phyloP scores from a whole-genome alignment of 2,329 filamentous ascomycete species.

The Leptosphaerulina australis region DNA sequence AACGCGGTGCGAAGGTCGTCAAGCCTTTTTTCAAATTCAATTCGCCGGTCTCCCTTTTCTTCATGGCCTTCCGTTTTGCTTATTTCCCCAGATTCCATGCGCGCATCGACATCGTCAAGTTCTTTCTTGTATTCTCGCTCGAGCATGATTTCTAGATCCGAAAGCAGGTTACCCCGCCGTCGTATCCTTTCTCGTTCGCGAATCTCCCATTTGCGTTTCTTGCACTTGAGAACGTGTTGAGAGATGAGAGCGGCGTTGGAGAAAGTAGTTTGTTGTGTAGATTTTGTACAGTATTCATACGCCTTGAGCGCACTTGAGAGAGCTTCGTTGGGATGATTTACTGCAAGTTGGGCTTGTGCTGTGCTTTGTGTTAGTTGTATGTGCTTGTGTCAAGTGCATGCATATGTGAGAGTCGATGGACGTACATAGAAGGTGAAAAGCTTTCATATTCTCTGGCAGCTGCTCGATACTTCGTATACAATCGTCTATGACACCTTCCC shows the following conservation, averaged over 20 bases:
- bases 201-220: conserved; percentile 84
- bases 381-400: background rate
- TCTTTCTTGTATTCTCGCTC: conserved; percentile 45
- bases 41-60: conserved; percentile 56
- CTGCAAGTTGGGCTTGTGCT: conserved; percentile 79
- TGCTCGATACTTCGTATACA: conserved; percentile 76
- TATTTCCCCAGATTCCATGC: conserved; percentile 44
- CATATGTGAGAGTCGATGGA: background rate
- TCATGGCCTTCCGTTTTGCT: conserved; percentile 53
- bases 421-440: conserved; percentile 72
- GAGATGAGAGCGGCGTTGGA: conserved; percentile 74
- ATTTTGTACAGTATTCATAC: conserved; percentile 69
- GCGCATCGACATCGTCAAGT: conserved; percentile 49
- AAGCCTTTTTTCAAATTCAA: conserved; percentile 50
- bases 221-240: conserved; percentile 75
- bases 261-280: conserved; percentile 58
- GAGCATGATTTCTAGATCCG: conserved; percentile 59
- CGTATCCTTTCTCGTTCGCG: conserved; percentile 67
- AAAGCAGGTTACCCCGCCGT: conserved; percentile 64
- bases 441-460: conserved; percentile 73
- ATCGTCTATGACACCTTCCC: conserved; percentile 77
- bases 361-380: conserved; percentile 20
- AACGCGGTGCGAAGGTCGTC: conserved; percentile 55
- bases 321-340: conserved; percentile 75
- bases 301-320: conserved; percentile 72